phyloP scores from a whole-genome alignment of 1,284 basidiomycete genomes.

The Irpex rosettiformis region DNA sequence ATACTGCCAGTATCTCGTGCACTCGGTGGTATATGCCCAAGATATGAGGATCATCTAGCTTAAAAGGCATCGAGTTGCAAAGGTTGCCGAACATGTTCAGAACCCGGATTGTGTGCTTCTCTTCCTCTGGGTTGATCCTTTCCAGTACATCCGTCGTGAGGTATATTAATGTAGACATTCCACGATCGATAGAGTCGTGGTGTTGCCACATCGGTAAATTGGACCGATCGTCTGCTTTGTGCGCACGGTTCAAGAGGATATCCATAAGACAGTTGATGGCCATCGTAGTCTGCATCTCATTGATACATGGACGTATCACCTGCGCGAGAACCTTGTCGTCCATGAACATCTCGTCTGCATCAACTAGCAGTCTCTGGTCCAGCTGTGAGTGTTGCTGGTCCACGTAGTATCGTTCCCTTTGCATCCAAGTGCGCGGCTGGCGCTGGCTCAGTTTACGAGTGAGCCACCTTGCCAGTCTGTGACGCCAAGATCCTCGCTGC shows the following conservation, averaged over 20 bases:
- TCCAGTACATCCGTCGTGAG: slow-evolving; percentile 17
- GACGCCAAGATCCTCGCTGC: background rate
- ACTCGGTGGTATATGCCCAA: slow-evolving; percentile 14
- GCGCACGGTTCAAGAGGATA: slow-evolving; percentile 18
- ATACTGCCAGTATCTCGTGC: slow-evolving; percentile 14
- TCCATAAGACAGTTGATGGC: slow-evolving; percentile 15
- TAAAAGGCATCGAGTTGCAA: slow-evolving; percentile 19
- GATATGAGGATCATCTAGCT: slow-evolving; percentile 11
- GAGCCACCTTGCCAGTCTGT: background rate
- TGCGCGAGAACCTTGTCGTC: slow-evolving; percentile 21
- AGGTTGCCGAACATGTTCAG: slow-evolving; percentile 14
- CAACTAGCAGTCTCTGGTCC: slow-evolving; percentile 19
- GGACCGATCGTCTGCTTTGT: slow-evolving; percentile 7
- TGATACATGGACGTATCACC: slow-evolving; percentile 16
- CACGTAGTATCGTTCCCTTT: background rate
- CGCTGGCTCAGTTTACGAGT: background rate
- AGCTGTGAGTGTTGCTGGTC: slow-evolving; percentile 1
- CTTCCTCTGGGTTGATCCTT: slow-evolving; percentile 10
- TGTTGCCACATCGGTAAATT: slow-evolving; percentile 19
- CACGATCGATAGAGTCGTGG: slow-evolving; percentile 12
- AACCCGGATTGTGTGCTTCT: slow-evolving; percentile 4
- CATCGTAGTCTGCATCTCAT: slow-evolving; percentile 10
- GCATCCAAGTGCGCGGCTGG: background rate
- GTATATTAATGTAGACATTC: slow-evolving; percentile 15
- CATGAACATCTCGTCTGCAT: slow-evolving; percentile 22